These are phyloP conservation scores for Raddia distichophylla DNA, from an alignment of 176 grass and related monocot species.

Conservation along the genomic window DNA sequence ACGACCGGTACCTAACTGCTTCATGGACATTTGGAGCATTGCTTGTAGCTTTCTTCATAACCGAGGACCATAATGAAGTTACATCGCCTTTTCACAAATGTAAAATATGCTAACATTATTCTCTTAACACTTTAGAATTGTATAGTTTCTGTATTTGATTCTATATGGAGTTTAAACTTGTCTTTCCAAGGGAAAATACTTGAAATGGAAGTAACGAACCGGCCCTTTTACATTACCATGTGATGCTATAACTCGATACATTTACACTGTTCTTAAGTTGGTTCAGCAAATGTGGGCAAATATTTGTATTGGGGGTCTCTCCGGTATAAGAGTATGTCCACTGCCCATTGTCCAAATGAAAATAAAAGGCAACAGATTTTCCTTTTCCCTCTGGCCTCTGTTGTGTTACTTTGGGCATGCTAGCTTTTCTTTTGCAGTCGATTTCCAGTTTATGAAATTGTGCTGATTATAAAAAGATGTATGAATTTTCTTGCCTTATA, in stretches of 20 bases:
- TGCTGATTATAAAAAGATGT: not conserved
- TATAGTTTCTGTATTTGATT: not conserved
- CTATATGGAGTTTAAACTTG: not conserved
- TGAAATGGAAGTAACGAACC: not conserved
- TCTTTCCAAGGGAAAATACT: not conserved
- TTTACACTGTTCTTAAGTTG: not conserved
- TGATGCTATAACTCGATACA: not conserved
- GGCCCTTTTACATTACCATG: not conserved
- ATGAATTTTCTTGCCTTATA: not conserved
- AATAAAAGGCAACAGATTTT: not conserved
- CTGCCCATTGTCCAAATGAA: not conserved
- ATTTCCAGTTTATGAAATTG: not conserved
- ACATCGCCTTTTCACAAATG: not conserved
- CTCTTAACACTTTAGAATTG: not conserved
- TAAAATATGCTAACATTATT: not conserved
- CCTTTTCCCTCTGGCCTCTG: not conserved
- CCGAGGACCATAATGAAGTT: not conserved
- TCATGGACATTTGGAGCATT: not conserved
- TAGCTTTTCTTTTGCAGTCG: not conserved
- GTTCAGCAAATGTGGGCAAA: not conserved
- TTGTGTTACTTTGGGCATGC: not conserved
- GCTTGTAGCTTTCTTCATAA: not conserved
- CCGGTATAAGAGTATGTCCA: conserved; percentile 2
- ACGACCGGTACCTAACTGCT: not conserved
- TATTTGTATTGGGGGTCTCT: conserved; percentile 9